Evolutionary conservation across 495 filamentous ascomycete species (phyloP).

Genomic region (Cercophora newfieldiana): DNA sequence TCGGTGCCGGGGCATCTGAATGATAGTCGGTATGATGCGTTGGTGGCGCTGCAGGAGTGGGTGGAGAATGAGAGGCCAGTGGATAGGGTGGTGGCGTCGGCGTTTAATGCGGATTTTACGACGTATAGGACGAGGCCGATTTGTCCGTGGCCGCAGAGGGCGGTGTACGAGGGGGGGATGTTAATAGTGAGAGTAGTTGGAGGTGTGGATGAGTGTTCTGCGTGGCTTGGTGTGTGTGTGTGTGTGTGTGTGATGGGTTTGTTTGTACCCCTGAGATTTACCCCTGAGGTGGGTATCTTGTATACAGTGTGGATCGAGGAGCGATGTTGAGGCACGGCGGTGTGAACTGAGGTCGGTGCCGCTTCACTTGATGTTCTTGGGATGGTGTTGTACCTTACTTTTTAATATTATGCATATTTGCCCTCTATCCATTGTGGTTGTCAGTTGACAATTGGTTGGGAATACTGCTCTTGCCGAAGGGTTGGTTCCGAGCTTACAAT

Average conservation of each 20-base stretch:
- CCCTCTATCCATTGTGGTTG: too few species aligned
- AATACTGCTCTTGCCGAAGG: too few species aligned
- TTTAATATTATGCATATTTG: too few species aligned
- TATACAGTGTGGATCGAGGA: too few species aligned
- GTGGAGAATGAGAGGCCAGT: slow-evolving; percentile 49
- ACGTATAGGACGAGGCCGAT: slow-evolving; percentile 38
- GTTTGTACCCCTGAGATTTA: too few species aligned
- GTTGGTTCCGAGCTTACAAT: too few species aligned
- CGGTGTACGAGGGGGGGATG: slow-evolving; percentile 25
- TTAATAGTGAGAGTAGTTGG: slow-evolving; percentile 22
- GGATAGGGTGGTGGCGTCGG: slow-evolving; percentile 47
- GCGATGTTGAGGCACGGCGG: too few species aligned
- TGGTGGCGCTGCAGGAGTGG: slow-evolving; percentile 55
- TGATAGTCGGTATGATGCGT: slow-evolving; percentile 46
- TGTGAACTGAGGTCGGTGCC: too few species aligned
- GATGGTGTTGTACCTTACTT: too few species aligned
- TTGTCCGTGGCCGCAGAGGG: slow-evolving; percentile 42
- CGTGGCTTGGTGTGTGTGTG: not conserved
- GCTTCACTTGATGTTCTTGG: too few species aligned
- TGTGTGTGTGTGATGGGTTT: not conserved
- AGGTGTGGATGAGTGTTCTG: slow-evolving; percentile 2
- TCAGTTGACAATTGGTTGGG: too few species aligned
- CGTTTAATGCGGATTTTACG: slow-evolving; percentile 39
- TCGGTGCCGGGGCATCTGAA: slow-evolving; percentile 30
- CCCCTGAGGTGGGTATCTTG: too few species aligned